Evolutionary conservation across 257 asterid genomes (phyloP), one percentile per base, ranked within the genome.

Genomic region (Jacaranda copaia): DNA sequence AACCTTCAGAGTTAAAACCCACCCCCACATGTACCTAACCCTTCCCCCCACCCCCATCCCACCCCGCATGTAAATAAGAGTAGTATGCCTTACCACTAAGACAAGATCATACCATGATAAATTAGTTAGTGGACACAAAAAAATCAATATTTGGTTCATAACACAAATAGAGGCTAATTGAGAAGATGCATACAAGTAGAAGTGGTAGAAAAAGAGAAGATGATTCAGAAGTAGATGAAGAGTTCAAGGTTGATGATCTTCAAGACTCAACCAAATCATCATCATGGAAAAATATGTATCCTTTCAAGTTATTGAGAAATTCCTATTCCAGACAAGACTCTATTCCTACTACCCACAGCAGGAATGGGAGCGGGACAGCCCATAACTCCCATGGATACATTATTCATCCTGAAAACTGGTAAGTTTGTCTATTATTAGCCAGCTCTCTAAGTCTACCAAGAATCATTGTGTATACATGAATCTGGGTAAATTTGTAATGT

Each of bases 401-500:
- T 64, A 82, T 88, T 52, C 81, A 74, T 18, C 90, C 92, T 16
- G 84, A 84, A 57, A 85, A 82, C 53, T 68, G 85, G 89, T 85
- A 40, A 75, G 52, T 75, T 13, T n/a, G 46, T 36, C 6, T 32
- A 5, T 9, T 51, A 13, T 20, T 6, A 19, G 8, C 11, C 5
- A 19, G 5, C 32, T 55, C 10, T 16, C 10, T 55, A 0, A 4
- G 10, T 55, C 0, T 6, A 11, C 58, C 19, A 52, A n/a, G 7
- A 15, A 51, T 4, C n/a, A 51, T 51, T 4, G 57, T 51, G 57
- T 51, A 52, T 18, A 8, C 2, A 18, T 18, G 61, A 5, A 18
- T 16, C 35, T 16, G n/a, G n/a, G n/a, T n/a, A n/a, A n/a, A n/a
- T n/a, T 5, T 48, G 53, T 48, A 10, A 14, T n/a, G n/a, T 13